These are phyloP conservation scores for Naganishia kalamii DNA, from an alignment of 768 basidiomycete species.

Conservation along the genomic window DNA sequence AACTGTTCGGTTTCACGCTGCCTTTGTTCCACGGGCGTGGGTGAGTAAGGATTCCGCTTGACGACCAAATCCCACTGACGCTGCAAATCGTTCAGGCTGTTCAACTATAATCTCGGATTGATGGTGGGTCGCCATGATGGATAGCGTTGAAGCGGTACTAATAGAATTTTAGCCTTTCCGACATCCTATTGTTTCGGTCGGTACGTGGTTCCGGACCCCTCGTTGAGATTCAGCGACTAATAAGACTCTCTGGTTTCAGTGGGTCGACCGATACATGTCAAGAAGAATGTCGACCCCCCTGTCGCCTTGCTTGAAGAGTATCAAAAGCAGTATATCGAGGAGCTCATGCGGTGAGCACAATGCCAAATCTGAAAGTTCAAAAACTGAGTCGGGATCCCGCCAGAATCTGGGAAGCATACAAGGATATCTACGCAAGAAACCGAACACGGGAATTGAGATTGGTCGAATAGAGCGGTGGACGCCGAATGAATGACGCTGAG, in stretches of 20 bases:
- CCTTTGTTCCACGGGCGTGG: conserved; percentile 97
- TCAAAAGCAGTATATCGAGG: conserved; percentile 82
- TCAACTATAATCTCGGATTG: conserved; percentile 93
- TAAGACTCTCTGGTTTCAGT: conserved; percentile 51
- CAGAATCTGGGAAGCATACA: conserved; percentile 95
- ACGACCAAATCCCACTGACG: not conserved
- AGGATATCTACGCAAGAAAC: conserved; percentile 82
- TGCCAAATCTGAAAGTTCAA: not conserved
- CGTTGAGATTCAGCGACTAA: not conserved
- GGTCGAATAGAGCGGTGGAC: conserved; percentile 34
- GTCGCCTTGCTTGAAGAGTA: conserved; percentile 69
- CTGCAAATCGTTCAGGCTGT: conserved; percentile 48
- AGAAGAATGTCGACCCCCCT: conserved; percentile 70
- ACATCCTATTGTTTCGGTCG: conserved; percentile 87
- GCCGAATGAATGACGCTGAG: not conserved
- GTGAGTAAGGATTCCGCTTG: conserved; percentile 30
- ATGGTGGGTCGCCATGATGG: conserved; percentile 52
- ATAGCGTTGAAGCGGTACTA: not conserved
- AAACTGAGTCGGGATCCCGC: conserved; percentile 14
- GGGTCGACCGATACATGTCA: conserved; percentile 77
- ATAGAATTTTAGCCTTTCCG: conserved; percentile 63
- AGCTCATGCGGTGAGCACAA: conserved; percentile 71
- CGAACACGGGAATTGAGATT: conserved; percentile 53
- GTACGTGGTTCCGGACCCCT: conserved; percentile 54
- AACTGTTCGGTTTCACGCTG: conserved; percentile 86